Evolutionary conservation across 2,329 filamentous ascomycete genomes (phyloP).

Genomic region (Trichoderma endophyticum): DNA sequence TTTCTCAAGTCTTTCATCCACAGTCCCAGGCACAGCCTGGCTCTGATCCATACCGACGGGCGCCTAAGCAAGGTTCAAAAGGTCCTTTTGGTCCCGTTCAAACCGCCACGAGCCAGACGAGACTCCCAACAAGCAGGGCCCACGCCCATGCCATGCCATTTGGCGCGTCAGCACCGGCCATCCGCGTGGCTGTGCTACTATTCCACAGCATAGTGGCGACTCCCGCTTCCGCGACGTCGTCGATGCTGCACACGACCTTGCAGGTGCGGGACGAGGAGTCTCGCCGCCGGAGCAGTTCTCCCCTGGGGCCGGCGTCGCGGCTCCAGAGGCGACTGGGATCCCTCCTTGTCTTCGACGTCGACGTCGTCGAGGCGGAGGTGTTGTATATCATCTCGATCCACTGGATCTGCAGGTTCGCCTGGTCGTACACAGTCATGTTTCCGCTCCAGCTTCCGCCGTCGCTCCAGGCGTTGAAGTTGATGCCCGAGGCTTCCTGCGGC

Average conservation of each 20-base stretch:
- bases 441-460: conserved; percentile 59
- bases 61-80: not conserved
- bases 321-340: not conserved
- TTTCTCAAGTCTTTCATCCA: not conserved
- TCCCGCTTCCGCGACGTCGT: conserved; percentile 31
- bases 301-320: conserved; percentile 23
- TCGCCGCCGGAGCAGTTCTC: conserved; percentile 36
- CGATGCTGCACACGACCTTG: conserved; percentile 34
- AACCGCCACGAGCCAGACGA: not conserved
- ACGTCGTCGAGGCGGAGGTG: conserved; percentile 23
- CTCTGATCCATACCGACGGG: not conserved
- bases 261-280: conserved; percentile 20
- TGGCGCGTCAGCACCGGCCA: not conserved
- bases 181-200: conserved; percentile 23
- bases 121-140: not conserved
- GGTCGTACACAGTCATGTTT: conserved; percentile 50
- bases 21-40: not conserved
- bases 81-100: not conserved
- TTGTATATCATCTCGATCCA: conserved; percentile 62
- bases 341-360: not conserved
- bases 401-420: conserved; percentile 57
- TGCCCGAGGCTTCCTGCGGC: conserved; percentile 48
- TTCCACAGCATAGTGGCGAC: conserved; percentile 26
- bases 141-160: conserved; percentile 11
- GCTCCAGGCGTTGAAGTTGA: conserved; percentile 61